These are phyloP conservation scores for Golubevia sp. DNA, from an alignment of 1,284 basidiomycete species.

Conservation along the genomic window DNA sequence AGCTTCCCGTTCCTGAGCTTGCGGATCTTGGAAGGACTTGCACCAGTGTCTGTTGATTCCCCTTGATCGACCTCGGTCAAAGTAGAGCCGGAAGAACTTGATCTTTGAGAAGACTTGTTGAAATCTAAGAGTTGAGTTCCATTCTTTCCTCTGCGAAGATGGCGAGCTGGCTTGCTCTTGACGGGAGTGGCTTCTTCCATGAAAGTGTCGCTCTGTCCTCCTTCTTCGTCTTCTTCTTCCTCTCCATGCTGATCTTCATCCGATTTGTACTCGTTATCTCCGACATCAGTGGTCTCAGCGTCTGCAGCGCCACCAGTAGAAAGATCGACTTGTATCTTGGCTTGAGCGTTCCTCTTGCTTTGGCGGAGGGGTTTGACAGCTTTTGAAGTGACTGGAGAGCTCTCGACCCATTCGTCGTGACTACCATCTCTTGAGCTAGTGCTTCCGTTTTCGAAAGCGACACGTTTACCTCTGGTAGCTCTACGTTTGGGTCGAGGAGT, in stretches of 20 bases:
- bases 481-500: slow-evolving; percentile 13
- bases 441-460: slow-evolving; percentile 1
- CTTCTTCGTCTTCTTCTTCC: background rate
- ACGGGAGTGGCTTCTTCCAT: background rate
- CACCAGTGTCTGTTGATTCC: background rate
- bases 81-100: background rate
- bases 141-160: background rate
- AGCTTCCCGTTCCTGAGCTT: slow-evolving; percentile 46
- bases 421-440: slow-evolving; percentile 1
- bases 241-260: background rate
- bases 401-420: slow-evolving; percentile 3
- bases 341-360: background rate
- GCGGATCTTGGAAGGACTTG: slow-evolving; percentile 42
- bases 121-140: too few species aligned
- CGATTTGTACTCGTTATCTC: slow-evolving; percentile 4
- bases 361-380: background rate
- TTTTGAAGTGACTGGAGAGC: background rate
- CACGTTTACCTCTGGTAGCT: slow-evolving; percentile 3
- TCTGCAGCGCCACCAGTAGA: background rate
- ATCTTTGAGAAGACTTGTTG: background rate
- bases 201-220: background rate
- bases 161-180: background rate
- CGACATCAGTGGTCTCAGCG: background rate
- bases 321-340: background rate
- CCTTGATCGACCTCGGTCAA: background rate